phyloP scores from a whole-genome alignment of 108 stramenopile species.

The Cylindrotheca closterium region DNA sequence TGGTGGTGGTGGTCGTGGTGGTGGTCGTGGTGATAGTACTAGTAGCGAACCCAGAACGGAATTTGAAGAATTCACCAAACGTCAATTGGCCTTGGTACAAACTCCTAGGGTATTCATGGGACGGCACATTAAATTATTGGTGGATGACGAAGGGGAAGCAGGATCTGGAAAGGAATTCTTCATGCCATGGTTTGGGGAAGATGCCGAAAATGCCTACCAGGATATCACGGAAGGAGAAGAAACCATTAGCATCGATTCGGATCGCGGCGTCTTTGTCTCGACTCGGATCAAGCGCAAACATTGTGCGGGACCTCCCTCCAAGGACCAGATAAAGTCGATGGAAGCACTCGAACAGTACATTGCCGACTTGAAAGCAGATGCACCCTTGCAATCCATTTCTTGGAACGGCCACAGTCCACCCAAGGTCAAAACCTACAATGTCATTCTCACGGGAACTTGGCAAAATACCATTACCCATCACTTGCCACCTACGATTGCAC shows the following conservation, averaged over 20 bases:
- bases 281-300: not conserved
- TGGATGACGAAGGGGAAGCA: slow-evolving; percentile 5
- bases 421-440: not conserved
- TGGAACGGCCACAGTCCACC: not conserved
- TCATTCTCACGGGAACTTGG: not conserved
- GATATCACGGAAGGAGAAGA: not conserved
- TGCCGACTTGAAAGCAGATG: not conserved
- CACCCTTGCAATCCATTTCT: not conserved
- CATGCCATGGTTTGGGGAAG: not conserved
- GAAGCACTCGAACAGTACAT: not conserved
- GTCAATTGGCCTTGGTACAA: not conserved
- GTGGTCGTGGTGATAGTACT: not conserved
- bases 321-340: not conserved
- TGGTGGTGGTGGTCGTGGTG: not conserved
- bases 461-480: not conserved
- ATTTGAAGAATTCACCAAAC: slow-evolving; percentile 9
- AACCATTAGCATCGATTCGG: not conserved
- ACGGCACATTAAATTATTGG: not conserved
- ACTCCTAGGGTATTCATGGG: slow-evolving; percentile 4
- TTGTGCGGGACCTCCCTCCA: not conserved
- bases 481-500: not conserved
- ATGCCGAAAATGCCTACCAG: not conserved
- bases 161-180: slow-evolving; percentile 1
- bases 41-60: not conserved
- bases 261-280: not conserved